Percentiles rank a stretch among this genome's conserved stretches.
Conservation (phyloP, 2,329 filamentous ascomycete species). For the Zymoseptoria pseudotritici region DNA sequence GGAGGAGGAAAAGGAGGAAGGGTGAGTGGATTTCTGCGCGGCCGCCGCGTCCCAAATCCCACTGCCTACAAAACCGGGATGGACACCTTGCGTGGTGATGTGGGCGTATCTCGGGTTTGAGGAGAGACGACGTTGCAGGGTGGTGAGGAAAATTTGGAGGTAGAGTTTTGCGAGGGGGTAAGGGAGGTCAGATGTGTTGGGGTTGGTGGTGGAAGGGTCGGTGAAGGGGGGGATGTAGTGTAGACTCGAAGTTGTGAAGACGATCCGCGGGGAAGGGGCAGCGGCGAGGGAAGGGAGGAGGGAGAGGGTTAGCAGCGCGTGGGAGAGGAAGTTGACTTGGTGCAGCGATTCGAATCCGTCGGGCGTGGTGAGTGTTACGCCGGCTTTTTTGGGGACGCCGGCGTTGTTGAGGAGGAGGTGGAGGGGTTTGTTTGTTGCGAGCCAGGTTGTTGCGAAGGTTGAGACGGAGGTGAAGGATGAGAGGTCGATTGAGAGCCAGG, state of each 20-base stretch:
- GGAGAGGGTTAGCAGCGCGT: conserved; percentile 25
- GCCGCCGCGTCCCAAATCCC: conserved; percentile 14
- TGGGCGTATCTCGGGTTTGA: conserved; percentile 17
- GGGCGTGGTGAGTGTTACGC: conserved; percentile 12
- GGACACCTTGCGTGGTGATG: conserved; percentile 26
- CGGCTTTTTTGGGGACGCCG: conserved; percentile 18
- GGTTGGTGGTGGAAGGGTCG: conserved; percentile 9
- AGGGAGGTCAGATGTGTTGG: conserved; percentile 15
- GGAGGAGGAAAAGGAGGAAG: neutral
- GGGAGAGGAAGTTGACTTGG: conserved; percentile 28
- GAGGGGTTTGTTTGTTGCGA: conserved; percentile 11
- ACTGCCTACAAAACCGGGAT: conserved; percentile 27
- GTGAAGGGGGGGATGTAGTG: neutral
- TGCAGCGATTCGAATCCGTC: conserved; percentile 26
- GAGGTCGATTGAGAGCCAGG: neutral
- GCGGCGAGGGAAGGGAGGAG: conserved; percentile 24
- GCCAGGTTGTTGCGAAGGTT: conserved; percentile 22
- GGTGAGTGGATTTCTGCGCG: neutral
- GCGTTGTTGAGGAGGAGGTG: conserved; percentile 28
- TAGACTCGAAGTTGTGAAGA: neutral
- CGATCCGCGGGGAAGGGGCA: conserved; percentile 19
- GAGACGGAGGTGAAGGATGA: conserved; percentile 19
- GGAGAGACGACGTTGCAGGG: conserved; percentile 24
- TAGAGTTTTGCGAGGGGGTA: conserved; percentile 30
- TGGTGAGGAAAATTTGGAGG: conserved; percentile 28